phyloP scores from a whole-genome alignment of 768 basidiomycete genomes.

The Psilocybe cyanescens region DNA sequence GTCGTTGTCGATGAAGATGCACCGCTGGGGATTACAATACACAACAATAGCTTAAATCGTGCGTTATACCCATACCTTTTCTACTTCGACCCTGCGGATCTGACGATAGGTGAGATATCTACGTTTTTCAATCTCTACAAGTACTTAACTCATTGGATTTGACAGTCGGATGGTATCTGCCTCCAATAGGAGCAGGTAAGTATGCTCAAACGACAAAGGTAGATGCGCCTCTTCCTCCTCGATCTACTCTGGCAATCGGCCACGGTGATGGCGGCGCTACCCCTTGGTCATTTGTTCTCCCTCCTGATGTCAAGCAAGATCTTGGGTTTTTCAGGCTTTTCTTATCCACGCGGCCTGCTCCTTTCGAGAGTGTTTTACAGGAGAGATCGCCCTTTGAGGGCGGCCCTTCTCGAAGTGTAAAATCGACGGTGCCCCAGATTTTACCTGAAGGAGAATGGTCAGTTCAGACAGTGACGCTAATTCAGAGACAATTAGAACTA shows the following conservation, averaged over 20 bases:
- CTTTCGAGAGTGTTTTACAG: slow-evolving; percentile 37
- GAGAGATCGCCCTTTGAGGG: slow-evolving; percentile 4
- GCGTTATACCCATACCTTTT: slow-evolving; percentile 43
- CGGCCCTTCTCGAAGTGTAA: not conserved
- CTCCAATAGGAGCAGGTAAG: slow-evolving; percentile 30
- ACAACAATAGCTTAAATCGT: slow-evolving; percentile 31
- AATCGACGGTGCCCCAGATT: not conserved
- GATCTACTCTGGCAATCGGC: slow-evolving; percentile 38
- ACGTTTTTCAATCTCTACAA: not conserved
- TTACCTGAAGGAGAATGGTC: not conserved
- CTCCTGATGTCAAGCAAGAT: slow-evolving; percentile 34
- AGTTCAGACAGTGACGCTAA: slow-evolving; percentile 6
- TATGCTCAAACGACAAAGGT: slow-evolving; percentile 21
- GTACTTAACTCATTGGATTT: not conserved
- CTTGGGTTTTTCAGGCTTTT: slow-evolving; percentile 49
- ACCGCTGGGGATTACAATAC: slow-evolving; percentile 33
- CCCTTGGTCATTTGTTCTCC: slow-evolving; percentile 36
- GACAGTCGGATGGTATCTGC: slow-evolving; percentile 30
- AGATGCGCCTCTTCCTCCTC: slow-evolving; percentile 29
- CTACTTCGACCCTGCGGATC: slow-evolving; percentile 44
- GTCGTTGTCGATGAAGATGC: slow-evolving; percentile 24
- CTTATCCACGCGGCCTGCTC: slow-evolving; percentile 37
- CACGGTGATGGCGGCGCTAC: slow-evolving; percentile 39
- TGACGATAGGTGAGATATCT: slow-evolving; percentile 36
- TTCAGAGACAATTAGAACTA: not conserved